Conservation (phyloP, 176 grass and related monocot species). For the Aegilops tauschii region DNA sequence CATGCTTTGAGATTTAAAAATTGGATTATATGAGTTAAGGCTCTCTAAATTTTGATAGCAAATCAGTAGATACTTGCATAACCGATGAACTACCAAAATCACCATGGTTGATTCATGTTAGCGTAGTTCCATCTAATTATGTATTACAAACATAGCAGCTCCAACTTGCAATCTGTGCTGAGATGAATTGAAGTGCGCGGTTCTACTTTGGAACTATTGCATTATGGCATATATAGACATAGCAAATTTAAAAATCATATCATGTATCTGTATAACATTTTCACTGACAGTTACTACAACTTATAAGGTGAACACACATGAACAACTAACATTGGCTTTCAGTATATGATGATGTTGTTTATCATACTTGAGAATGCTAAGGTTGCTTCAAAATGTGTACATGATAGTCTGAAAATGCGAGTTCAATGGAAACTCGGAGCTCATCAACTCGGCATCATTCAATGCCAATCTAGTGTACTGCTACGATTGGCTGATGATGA, state of each 20-base stretch:
- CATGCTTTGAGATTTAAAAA: neutral
- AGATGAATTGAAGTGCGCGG: no score
- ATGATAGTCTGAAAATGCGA: neutral
- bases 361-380: neutral
- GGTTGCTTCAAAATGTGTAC: neutral
- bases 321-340: neutral
- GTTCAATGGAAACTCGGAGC: slow-evolving; percentile 19
- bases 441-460: neutral
- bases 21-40: neutral
- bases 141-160: no score
- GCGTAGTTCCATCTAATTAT: neutral
- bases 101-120: neutral
- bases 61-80: neutral
- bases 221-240: neutral
- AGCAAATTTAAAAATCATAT: neutral
- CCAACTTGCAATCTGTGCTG: neutral
- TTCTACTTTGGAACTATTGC: neutral
- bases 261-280: neutral
- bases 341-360: neutral
- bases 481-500: neutral
- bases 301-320: neutral
- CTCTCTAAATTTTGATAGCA: neutral
- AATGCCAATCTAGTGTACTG: neutral
- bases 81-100: neutral
- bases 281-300: neutral